A percentile compares a stretch with the other conserved stretches of the same genome.
These are phyloP conservation scores for Aspergillus ochraceoroseus DNA, from an alignment of 2,329 filamentous ascomycete genomes.

Conservation along the genomic window DNA sequence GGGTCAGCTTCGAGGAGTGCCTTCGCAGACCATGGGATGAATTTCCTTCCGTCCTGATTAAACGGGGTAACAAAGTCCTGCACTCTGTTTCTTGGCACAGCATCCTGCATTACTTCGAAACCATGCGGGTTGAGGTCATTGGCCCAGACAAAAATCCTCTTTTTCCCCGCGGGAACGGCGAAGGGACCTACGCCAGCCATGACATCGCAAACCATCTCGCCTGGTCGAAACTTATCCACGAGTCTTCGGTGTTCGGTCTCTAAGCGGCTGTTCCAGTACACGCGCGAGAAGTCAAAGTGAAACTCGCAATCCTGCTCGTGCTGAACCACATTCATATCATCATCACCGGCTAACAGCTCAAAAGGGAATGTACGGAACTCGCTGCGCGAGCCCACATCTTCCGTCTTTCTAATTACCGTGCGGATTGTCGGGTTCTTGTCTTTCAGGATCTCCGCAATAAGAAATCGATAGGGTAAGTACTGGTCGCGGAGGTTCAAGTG, in stretches of 20 bases:
- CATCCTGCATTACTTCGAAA: constrained; percentile 64
- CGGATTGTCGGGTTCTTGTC: constrained; percentile 80
- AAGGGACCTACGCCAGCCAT: constrained; percentile 98
- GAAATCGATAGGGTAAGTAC: constrained; percentile 76
- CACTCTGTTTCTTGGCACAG: constrained; percentile 75
- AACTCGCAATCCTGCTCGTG: constrained; percentile 82
- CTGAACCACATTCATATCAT: constrained; percentile 78
- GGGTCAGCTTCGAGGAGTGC: constrained; percentile 46
- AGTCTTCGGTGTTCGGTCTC: constrained; percentile 83
- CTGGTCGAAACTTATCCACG: constrained; percentile 68
- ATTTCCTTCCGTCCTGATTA: constrained; percentile 74
- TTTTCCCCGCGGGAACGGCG: constrained; percentile 84
- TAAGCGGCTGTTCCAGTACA: constrained; percentile 96
- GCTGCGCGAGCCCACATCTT: constrained; percentile 78
- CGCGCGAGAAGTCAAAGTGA: constrained; percentile 87
- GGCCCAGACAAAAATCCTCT: constrained; percentile 86
- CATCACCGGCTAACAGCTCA: constrained; percentile 76
- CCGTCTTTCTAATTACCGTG: constrained; percentile 94
- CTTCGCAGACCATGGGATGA: constrained; percentile 68
- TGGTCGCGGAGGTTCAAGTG: constrained; percentile 84
- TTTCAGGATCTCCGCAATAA: constrained; percentile 78
- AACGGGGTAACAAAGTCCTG: constrained; percentile 67
- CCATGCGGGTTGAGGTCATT: constrained; percentile 96
- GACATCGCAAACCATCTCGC: constrained; percentile 88
- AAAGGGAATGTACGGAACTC: constrained; percentile 90